Evolutionary conservation across 345 rosid species (phyloP).

Genomic region (Salix exigua): DNA sequence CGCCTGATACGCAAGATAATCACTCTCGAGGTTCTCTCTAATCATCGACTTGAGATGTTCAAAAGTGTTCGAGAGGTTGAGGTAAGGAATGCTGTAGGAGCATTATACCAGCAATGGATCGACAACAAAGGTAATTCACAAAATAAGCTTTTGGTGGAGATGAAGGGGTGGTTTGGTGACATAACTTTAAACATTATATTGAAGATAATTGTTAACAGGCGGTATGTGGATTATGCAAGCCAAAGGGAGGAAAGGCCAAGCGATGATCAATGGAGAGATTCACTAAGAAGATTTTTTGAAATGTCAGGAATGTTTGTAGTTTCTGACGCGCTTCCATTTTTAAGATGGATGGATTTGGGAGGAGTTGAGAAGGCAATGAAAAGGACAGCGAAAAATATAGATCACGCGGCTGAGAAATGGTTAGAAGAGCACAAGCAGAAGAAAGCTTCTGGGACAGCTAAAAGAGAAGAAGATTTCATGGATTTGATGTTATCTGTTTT

Average conservation of each 20-base stretch:
- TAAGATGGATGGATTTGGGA: constrained; percentile 36
- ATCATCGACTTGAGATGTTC: too few species aligned
- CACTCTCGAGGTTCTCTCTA: too few species aligned
- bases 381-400: constrained; percentile 20
- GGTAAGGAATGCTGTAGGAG: too few species aligned
- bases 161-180: constrained; percentile 33
- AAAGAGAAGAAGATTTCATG: constrained; percentile 26
- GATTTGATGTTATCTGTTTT: constrained; percentile 25
- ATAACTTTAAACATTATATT: constrained; percentile 28
- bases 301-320: constrained; percentile 15
- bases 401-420: constrained; percentile 25
- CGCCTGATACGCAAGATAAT: too few species aligned
- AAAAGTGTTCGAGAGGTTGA: too few species aligned
- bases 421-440: constrained; percentile 39
- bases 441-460: not conserved
- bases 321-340: constrained; percentile 31
- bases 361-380: constrained; percentile 31
- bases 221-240: not conserved
- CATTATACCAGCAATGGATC: too few species aligned
- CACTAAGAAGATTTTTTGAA: constrained; percentile 19
- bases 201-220: constrained; percentile 28
- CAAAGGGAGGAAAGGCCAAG: not conserved
- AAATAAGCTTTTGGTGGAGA: constrained; percentile 18
- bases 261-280: constrained; percentile 1
- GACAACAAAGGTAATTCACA: too few species aligned